Conservation (phyloP, 2,329 filamentous ascomycete genomes). For the Coccinonectria pachysandricola region DNA sequence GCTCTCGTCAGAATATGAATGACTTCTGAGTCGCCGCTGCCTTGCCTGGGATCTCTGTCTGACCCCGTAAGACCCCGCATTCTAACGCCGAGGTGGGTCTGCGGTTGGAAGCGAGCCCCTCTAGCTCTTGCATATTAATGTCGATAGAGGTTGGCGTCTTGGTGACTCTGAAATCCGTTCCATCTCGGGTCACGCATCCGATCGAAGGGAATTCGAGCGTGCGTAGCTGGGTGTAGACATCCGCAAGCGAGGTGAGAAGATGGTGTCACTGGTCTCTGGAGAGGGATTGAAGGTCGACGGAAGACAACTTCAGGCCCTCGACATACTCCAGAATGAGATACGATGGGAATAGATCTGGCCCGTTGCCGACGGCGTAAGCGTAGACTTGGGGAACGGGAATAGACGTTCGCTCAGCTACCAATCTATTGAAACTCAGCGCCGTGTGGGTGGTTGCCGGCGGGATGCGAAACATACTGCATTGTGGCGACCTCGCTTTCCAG, state of each 20-base stretch:
- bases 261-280: not conserved
- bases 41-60: too few relatives aligned
- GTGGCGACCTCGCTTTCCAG: slow-evolving; percentile 1
- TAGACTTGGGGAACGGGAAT: not conserved
- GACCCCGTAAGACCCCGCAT: too few relatives aligned
- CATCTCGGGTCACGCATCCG: slow-evolving; percentile 1
- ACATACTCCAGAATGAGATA: not conserved
- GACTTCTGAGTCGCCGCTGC: too few relatives aligned
- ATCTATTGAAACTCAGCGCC: slow-evolving; percentile 1
- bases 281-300: not conserved
- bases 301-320: not conserved
- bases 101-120: too few relatives aligned
- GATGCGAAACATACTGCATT: slow-evolving; percentile 1
- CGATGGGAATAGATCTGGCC: not conserved
- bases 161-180: too few relatives aligned
- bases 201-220: slow-evolving; percentile 1
- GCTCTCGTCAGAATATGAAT: too few relatives aligned
- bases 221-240: not conserved
- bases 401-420: not conserved
- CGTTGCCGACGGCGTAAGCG: not conserved
- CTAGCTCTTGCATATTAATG: too few relatives aligned
- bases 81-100: too few relatives aligned
- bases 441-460: too few relatives aligned
- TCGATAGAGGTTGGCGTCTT: too few relatives aligned
- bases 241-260: not conserved